Base-by-base conservation (phyloP, 352 stramenopile species). In the Phytopythium boreale region DNA sequence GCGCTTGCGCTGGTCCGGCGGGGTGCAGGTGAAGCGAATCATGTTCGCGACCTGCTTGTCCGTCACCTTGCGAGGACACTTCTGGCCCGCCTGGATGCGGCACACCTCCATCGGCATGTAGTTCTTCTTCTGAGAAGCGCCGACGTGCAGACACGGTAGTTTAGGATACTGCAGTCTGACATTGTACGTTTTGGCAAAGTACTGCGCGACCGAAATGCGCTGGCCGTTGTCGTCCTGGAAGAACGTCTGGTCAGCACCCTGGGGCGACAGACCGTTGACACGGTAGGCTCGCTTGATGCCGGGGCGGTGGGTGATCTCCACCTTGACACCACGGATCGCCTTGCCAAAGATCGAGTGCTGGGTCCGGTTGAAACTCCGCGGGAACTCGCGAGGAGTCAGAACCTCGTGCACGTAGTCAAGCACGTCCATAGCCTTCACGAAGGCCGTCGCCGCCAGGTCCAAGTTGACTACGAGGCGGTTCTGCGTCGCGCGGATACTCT, bases 91-190 rank as follows among this genome's bases (percentile, higher is more conserved):
- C 57, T 89, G 69, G 22, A 91, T 87, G 55, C 79, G 64, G 56
- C 88, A 96, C 0, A 95, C 83, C 59, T 96, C 88, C 62, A 96
- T 90, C 8, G 88, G 88, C 60, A 94, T 59, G 50, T 90, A 96
- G 47, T 82, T 93, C 44, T 85, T 82, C 64, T 90, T 92, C 22
- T 88, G 72, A 10, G 74, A 64, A 1, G 84, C 85, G 17, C 88
- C 88, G 20, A 95, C 87, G 55, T 93, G 84, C 6, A 96, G 69
- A 70, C 85, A 93, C 39, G 88, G 88, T 37, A 96, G 61, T 9
- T 77, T 73, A 1, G 88, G 88, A 60, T 94, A 93, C 49, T 73
- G 74, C 0, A 95, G 77, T 8, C 64, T 66, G 2, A 83, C 49
- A 1, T 84, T 79, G 59, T 93, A 89, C 14, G 70, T 67, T 17